These are phyloP conservation scores for Zymoseptoria brevis DNA, from an alignment of 2,329 filamentous ascomycete genomes.

Conservation along the genomic window DNA sequence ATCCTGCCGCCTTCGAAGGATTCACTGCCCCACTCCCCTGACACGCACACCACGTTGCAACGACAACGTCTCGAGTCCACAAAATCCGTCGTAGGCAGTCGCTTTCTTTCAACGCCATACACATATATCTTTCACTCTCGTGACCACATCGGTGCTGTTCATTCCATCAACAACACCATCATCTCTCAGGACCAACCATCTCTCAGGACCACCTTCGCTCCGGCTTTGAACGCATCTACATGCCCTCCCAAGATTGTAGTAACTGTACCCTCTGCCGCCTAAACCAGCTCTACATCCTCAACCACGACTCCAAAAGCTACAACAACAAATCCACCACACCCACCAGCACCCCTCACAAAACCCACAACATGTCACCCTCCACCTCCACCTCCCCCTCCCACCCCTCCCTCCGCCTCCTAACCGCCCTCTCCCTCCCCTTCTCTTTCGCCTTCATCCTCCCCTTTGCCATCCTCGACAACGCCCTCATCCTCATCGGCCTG, in stretches of 20 bases:
- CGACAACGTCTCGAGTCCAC: neutral
- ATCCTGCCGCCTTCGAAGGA: neutral
- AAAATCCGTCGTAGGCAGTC: neutral
- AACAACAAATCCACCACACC: neutral
- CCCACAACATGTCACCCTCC: neutral
- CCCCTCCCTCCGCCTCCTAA: conserved; percentile 12
- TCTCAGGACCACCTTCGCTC: too few species aligned
- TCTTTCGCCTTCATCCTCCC: conserved; percentile 15
- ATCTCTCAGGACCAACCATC: too few species aligned
- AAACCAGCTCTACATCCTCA: conserved; percentile 9
- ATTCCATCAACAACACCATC: too few species aligned
- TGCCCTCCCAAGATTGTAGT: conserved; percentile 2
- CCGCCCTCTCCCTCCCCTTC: conserved; percentile 9
- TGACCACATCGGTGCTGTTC: too few species aligned
- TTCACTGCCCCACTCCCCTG: neutral
- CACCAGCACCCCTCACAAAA: neutral
- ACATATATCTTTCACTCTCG: neutral
- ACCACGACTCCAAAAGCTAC: neutral
- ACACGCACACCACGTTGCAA: neutral
- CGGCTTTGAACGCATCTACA: too few species aligned
- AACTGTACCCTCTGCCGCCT: conserved; percentile 6
- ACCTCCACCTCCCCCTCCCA: neutral
- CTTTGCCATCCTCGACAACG: conserved; percentile 9
- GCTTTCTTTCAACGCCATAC: neutral
- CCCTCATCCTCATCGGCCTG: conserved; percentile 9